Evolutionary conservation across 305 asterid genomes (phyloP), one percentile per base, ranked within the genome.

Genomic region (Fraxinus floribunda): DNA sequence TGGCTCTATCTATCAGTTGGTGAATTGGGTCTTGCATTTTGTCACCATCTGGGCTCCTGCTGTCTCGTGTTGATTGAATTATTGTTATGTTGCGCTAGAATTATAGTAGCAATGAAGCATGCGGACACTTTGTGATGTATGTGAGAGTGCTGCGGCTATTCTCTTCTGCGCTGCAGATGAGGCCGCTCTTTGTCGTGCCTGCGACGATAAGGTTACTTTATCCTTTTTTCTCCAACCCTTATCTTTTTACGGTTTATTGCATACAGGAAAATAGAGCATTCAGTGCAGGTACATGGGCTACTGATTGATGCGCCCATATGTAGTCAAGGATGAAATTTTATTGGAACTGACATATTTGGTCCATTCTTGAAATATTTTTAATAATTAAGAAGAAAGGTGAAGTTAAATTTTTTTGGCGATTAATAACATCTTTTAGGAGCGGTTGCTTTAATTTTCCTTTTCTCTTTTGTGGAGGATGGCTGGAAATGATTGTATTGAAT

Each of bases 111-210:
- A 84, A 84, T 84, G 90, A 70, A 88, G 82, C 78, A 90, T 90
- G 93, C 87, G 89, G 86, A 88, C 91, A 38, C 86, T 90, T 68
- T 90, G 93, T 83, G 93, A 88, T 72, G 90, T 82, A 5, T 90
- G 91, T 79, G 93, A 90, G 87, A 79, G 86, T 77, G 93, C 91
- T 73, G 91, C 90, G 36, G 93, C 93, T 30, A 87, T 88, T 66
- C 84, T 90, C 30, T 90, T 90, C 83, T 90, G 93, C 73, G 91
- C 93, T 3, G 93, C 93, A 3, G 93, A 90, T 62, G 93, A 90
- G 79, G 93, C 93, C 20, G 91, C 91, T 68, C 89, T 90, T 57
- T 90, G 93, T 83, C 85, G 83, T 2, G 38, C 89, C 82, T 90
- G 93, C 24, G 93, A 90, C 83, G 87, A 90, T 30, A 90, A 90